These are phyloP conservation scores for Ramaria sp. DNA, from an alignment of 768 basidiomycete genomes.

Conservation along the genomic window DNA sequence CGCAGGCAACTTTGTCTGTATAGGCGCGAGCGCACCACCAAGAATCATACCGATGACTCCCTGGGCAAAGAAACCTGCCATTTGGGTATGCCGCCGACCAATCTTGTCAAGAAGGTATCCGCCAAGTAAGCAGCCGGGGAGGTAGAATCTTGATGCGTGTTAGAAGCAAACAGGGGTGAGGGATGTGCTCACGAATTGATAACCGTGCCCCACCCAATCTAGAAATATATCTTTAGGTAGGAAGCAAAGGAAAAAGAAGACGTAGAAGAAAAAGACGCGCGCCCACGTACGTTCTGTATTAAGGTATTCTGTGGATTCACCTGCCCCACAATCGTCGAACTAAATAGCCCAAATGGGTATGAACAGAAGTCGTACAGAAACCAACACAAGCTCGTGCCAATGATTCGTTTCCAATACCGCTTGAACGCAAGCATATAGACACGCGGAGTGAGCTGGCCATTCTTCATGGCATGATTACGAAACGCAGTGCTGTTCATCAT, in stretches of 20 bases:
- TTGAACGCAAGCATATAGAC: slow-evolving; percentile 16
- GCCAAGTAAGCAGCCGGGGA: slow-evolving; percentile 12
- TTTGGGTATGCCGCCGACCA: background rate
- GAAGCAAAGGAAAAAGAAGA: too few relatives aligned
- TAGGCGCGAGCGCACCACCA: slow-evolving; percentile 16
- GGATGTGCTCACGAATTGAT: background rate
- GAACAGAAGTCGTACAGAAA: slow-evolving; percentile 21
- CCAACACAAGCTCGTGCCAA: slow-evolving; percentile 19
- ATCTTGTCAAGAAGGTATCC: slow-evolving; percentile 15
- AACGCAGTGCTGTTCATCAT: slow-evolving; percentile 22
- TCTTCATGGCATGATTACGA: slow-evolving; percentile 15
- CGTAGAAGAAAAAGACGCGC: background rate
- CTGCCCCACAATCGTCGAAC: slow-evolving; percentile 17
- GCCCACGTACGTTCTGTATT: background rate
- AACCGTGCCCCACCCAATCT: background rate
- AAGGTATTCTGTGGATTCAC: slow-evolving; percentile 2
- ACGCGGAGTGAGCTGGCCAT: slow-evolving; percentile 8
- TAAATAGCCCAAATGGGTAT: slow-evolving; percentile 18
- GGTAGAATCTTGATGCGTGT: background rate
- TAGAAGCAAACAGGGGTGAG: background rate
- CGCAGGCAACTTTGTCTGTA: slow-evolving; percentile 13
- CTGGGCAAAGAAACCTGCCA: background rate
- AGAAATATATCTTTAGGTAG: too few relatives aligned
- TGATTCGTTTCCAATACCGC: slow-evolving; percentile 19
- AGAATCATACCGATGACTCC: slow-evolving; percentile 18